A percentile compares a stretch with the other conserved stretches of the same genome.
Conservation (phyloP, 352 stramenopile species). For the Thalassiosira hispida region DNA sequence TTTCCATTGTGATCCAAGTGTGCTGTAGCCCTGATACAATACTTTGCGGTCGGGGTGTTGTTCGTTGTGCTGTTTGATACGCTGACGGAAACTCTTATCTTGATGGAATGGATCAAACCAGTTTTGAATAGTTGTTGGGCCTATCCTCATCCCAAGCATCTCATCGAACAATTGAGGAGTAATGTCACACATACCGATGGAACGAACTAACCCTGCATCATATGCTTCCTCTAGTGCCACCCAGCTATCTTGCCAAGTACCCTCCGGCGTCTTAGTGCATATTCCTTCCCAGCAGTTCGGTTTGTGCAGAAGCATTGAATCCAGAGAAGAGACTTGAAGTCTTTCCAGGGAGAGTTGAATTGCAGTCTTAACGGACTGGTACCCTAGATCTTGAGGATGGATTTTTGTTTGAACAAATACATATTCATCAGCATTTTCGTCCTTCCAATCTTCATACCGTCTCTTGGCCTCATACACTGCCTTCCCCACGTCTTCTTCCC, state of each 20-base stretch:
- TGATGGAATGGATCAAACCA: slow-evolving; percentile 87
- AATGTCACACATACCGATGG: slow-evolving; percentile 81
- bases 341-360: slow-evolving; percentile 57
- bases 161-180: slow-evolving; percentile 55
- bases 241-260: slow-evolving; percentile 81
- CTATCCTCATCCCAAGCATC: slow-evolving; percentile 49
- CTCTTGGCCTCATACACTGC: slow-evolving; percentile 47
- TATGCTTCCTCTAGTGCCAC: slow-evolving; percentile 70
- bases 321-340: slow-evolving; percentile 60
- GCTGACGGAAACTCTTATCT: slow-evolving; percentile 53
- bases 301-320: slow-evolving; percentile 83
- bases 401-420: slow-evolving; percentile 85
- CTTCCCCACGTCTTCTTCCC: slow-evolving; percentile 74
- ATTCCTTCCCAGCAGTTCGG: slow-evolving; percentile 73
- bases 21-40: slow-evolving; percentile 82
- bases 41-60: slow-evolving; percentile 51
- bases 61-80: slow-evolving; percentile 44
- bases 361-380: slow-evolving; percentile 41
- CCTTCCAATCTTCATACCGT: slow-evolving; percentile 38
- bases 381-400: slow-evolving; percentile 80
- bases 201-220: slow-evolving; percentile 58
- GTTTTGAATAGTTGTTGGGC: slow-evolving; percentile 81
- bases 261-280: slow-evolving; percentile 60
- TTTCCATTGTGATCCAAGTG: slow-evolving; percentile 80
- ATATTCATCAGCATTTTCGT: slow-evolving; percentile 33